These are phyloP conservation scores for Venturia aucupariae DNA, from an alignment of 2,329 filamentous ascomycete genomes.

Conservation along the genomic window DNA sequence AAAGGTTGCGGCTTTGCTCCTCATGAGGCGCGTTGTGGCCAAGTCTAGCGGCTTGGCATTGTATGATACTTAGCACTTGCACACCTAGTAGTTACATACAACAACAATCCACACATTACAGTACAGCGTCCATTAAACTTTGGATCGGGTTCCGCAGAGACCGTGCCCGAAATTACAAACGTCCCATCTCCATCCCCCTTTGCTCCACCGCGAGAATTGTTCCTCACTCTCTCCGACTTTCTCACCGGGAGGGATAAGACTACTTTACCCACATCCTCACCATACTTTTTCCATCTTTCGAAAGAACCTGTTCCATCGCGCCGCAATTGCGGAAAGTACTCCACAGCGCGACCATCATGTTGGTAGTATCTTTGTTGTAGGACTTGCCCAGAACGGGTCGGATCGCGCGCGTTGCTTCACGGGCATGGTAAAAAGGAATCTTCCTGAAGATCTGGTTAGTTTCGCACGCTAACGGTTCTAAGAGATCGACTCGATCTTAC, in stretches of 20 bases:
- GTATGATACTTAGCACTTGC: too few species aligned
- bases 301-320: neutral
- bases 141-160: too few species aligned
- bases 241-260: neutral
- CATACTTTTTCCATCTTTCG: neutral
- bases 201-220: neutral
- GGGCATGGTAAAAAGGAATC: conserved; percentile 53
- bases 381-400: conserved; percentile 28
- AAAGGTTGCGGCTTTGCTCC: too few species aligned
- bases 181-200: too few species aligned
- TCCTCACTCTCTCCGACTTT: neutral
- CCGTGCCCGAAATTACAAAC: too few species aligned
- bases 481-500: conserved; percentile 22
- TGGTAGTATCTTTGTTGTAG: neutral
- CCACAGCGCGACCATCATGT: conserved; percentile 27
- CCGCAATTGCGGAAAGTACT: neutral
- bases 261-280: neutral
- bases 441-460: conserved; percentile 13
- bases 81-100: too few species aligned
- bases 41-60: too few species aligned
- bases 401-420: conserved; percentile 33
- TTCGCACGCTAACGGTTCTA: neutral
- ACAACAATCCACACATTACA: too few species aligned
- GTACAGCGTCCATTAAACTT: too few species aligned
- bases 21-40: too few species aligned